Evolutionary conservation across 805 yeast genomes (phyloP).

Genomic region (Starmerella geochares): DNA sequence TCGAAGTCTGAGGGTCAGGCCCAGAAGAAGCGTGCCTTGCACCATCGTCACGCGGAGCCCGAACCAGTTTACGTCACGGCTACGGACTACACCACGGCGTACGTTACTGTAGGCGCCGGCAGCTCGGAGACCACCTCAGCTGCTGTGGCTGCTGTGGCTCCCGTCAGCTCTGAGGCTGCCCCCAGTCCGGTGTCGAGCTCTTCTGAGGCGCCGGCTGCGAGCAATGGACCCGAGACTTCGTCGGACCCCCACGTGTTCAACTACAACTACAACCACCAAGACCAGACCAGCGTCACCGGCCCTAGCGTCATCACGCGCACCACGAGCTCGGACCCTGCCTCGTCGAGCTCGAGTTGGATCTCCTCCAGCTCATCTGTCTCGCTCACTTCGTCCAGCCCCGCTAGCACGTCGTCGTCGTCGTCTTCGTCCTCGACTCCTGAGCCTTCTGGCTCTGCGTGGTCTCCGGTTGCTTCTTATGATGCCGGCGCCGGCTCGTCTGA

Average conservation of each 20-base stretch:
- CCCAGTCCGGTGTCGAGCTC: conserved; percentile 8
- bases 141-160: conserved; percentile 18
- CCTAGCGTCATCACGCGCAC: conserved; percentile 24
- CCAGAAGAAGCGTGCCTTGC: conserved; percentile 41
- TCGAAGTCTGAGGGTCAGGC: conserved; percentile 44
- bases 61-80: conserved; percentile 58
- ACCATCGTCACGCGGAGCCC: conserved; percentile 41
- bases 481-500: conserved; percentile 54
- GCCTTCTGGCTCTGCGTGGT: conserved; percentile 45
- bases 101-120: conserved; percentile 28
- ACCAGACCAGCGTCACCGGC: conserved; percentile 25
- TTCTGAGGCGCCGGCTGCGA: conserved; percentile 21
- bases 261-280: conserved; percentile 25
- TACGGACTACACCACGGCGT: conserved; percentile 56
- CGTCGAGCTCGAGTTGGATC: conserved; percentile 22
- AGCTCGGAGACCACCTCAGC: conserved; percentile 16
- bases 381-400: conserved; percentile 6
- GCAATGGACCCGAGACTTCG: conserved; percentile 21
- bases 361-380: too few relatives aligned
- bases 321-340: conserved; percentile 21
- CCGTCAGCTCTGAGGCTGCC: conserved; percentile 21
- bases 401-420: conserved; percentile 19
- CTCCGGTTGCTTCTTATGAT: conserved; percentile 61
- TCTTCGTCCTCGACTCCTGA: background rate
- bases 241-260: conserved; percentile 11